Percentiles rank a stretch among this genome's conserved stretches.
Evolutionary conservation across 306 rosid genomes (phyloP).

Genomic region (Vigna mungo): DNA sequence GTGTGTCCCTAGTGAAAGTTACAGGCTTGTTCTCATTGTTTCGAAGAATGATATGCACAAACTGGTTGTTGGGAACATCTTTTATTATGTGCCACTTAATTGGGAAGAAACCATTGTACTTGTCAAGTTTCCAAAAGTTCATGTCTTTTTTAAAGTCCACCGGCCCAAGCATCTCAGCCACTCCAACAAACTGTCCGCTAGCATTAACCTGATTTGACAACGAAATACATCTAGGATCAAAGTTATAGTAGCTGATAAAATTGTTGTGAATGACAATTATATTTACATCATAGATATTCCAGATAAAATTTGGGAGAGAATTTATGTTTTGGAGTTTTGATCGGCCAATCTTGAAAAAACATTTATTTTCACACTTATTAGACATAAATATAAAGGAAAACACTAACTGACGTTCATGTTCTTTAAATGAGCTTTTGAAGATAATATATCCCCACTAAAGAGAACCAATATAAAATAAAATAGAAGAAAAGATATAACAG

Average conservation of each 20-base stretch:
- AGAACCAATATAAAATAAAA: constrained; percentile 4
- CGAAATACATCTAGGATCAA: constrained; percentile 23
- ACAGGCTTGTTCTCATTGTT: constrained; percentile 73
- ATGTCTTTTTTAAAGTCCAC: constrained; percentile 81
- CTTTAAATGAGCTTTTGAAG: neutral
- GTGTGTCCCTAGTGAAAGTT: constrained; percentile 84
- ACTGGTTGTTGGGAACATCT: constrained; percentile 73
- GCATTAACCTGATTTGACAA: constrained; percentile 69
- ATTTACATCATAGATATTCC: constrained; percentile 12
- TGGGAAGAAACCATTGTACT: constrained; percentile 87
- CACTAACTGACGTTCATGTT: neutral
- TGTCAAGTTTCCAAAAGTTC: constrained; percentile 82
- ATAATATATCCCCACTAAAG: constrained; percentile 15
- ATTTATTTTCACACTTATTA: neutral
- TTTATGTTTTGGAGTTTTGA: constrained; percentile 1
- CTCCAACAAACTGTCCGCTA: constrained; percentile 86
- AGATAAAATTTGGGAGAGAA: constrained; percentile 7
- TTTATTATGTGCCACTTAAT: constrained; percentile 81
- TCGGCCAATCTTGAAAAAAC: constrained; percentile 26
- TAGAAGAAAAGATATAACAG: constrained; percentile 12
- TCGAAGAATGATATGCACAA: constrained; percentile 73
- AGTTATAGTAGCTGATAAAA: constrained; percentile 17
- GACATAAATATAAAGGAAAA: constrained; percentile 14
- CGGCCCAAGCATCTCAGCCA: constrained; percentile 82
- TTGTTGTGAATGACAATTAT: constrained; percentile 18